Evolutionary conservation across 2,329 filamentous ascomycete genomes (phyloP).

Genomic region (Xylariales sp.): DNA sequence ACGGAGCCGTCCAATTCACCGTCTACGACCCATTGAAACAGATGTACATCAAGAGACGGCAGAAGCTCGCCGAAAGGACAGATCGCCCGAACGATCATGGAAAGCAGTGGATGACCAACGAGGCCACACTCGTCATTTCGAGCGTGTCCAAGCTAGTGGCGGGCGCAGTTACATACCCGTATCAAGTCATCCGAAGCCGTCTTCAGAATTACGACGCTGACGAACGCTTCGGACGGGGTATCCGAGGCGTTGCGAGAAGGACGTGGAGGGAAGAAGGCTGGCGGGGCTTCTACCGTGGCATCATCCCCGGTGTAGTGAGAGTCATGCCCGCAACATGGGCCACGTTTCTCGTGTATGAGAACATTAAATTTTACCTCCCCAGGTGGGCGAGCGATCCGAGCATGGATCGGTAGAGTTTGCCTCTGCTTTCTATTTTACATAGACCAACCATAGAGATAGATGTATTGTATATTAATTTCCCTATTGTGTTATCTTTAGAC

Average conservation of each 20-base stretch:
- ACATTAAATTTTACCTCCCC: conserved; percentile 79
- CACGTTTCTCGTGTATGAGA: conserved; percentile 97
- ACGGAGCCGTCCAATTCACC: conserved; percentile 95
- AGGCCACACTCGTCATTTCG: conserved; percentile 84
- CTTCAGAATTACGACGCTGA: conserved; percentile 91
- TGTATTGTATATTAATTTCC: conserved; percentile 8
- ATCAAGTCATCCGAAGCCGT: conserved; percentile 89
- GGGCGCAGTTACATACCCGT: conserved; percentile 91
- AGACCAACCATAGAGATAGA: conserved; percentile 24
- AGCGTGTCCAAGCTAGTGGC: conserved; percentile 87
- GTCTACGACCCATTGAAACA: conserved; percentile 82
- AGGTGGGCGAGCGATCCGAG: conserved; percentile 48
- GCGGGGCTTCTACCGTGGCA: conserved; percentile 88
- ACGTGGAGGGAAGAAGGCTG: conserved; percentile 84
- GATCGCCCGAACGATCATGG: conserved; percentile 43
- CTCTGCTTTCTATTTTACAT: background rate
- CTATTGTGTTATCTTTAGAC: background rate
- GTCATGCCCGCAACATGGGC: conserved; percentile 96
- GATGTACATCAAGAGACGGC: conserved; percentile 63
- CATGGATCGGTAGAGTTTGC: conserved; percentile 19
- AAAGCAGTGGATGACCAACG: conserved; percentile 67
- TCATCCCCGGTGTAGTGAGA: conserved; percentile 88
- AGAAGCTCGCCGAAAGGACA: conserved; percentile 16
- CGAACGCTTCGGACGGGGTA: conserved; percentile 75
- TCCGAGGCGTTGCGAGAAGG: conserved; percentile 75